Base-by-base conservation (phyloP, 2,329 filamentous ascomycete genomes). In the Trichophyton verrucosum region DNA sequence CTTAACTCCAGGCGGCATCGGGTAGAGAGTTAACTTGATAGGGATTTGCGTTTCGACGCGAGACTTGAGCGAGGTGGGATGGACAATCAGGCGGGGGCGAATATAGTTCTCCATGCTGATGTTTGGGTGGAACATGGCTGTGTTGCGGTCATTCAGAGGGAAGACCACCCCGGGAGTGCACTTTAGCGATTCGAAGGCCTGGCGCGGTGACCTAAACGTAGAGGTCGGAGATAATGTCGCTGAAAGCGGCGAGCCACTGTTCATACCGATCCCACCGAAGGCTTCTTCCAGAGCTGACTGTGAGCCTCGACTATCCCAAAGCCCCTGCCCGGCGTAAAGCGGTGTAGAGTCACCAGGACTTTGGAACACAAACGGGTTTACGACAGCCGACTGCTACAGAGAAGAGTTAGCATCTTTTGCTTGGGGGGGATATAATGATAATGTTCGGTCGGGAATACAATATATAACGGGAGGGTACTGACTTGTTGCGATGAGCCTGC, bases 21-120 rank as follows among this genome's bases (percentile, higher is more conserved):
- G 85, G 61, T 85, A 86, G 44, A 97, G 75, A 0, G 86, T 87
- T 73, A 97, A 81, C 68, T 86, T 86, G 66, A 96, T 89, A 7
- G 88, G 89, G 66, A 97, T 96, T 71, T 97, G 94, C 0, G 94
- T 97, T 76, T 99, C 94, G 17, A 97, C 94, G 22, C 94, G 86
- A 15, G 91, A 96, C 74, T 96, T 97, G 61, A 83, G 71, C 3
- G 86, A 86, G 2, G 84, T 88, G 3, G 85, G 83, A 64, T 86
- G 80, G 49, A 89, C 82, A 11, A 80, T 81, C 44, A 89, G 72
- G 58, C 73, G 67, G 22, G 77, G 76, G 40, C 72, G 72, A 27
- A 74, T 67, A 4, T 71, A 65, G 8, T 65, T 67, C 27, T 75
- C 71, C 56, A 69, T 66, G 30, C 70, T 67, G 30, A 67, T 57